These are phyloP conservation scores for Babesia ovis DNA, from an alignment of 169 alveolate genomes.

Conservation along the genomic window DNA sequence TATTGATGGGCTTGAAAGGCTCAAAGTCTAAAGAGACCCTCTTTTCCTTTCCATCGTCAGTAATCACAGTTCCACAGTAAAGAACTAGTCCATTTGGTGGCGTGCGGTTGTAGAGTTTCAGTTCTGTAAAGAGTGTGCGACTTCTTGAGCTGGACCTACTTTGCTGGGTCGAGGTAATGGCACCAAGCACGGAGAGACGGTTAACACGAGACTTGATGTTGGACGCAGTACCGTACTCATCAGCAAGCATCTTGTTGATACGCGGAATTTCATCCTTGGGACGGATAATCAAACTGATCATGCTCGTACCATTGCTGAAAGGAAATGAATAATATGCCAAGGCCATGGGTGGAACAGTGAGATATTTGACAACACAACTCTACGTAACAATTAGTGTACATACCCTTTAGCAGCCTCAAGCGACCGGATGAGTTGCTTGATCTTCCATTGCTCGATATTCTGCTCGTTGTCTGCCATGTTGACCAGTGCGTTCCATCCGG, in stretches of 20 bases:
- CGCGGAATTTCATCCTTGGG: constrained; percentile 95
- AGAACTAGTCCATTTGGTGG: constrained; percentile 98
- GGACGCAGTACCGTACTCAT: constrained; percentile 96
- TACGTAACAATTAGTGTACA: not conserved
- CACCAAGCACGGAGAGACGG: constrained; percentile 95
- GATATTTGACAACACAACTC: not conserved
- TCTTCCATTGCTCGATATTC: constrained; percentile 92
- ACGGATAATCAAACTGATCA: constrained; percentile 94
- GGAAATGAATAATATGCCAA: not conserved
- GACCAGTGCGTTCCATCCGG: not conserved
- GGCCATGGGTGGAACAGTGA: not conserved
- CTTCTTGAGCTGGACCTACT: constrained; percentile 71
- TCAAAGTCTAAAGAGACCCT: constrained; percentile 94
- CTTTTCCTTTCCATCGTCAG: constrained; percentile 96
- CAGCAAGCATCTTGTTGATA: constrained; percentile 91
- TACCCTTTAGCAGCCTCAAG: constrained; percentile 91
- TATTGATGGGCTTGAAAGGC: constrained; percentile 98
- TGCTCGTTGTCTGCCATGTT: constrained; percentile 77
- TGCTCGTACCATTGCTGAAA: constrained; percentile 93
- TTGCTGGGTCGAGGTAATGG: constrained; percentile 97
- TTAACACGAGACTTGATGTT: constrained; percentile 96
- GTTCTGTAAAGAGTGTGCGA: constrained; percentile 61
- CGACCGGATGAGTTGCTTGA: constrained; percentile 86
- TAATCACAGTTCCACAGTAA: constrained; percentile 94
- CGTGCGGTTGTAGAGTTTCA: constrained; percentile 93